Evolutionary conservation across 768 basidiomycete genomes (phyloP).

Genomic region (Boletus patriciae): DNA sequence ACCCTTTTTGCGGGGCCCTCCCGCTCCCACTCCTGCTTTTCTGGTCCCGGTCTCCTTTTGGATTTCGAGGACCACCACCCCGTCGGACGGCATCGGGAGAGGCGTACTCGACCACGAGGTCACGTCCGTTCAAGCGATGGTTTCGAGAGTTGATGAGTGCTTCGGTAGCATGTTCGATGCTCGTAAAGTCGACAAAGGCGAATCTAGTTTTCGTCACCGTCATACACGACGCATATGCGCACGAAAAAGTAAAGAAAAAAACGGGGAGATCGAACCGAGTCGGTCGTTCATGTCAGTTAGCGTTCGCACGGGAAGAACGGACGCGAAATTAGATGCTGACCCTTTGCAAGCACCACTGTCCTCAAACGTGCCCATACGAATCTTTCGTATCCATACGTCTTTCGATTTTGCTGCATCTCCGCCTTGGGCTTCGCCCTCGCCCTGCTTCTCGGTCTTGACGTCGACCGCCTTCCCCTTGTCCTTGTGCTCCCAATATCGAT

Average conservation of each 20-base stretch:
- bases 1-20: not conserved
- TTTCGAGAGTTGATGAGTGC: constrained; percentile 84
- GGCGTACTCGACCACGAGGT: constrained; percentile 88
- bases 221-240: not conserved
- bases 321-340: constrained; percentile 45
- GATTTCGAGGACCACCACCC: constrained; percentile 47
- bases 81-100: constrained; percentile 84
- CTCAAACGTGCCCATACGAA: constrained; percentile 95
- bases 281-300: not conserved
- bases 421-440: not conserved
- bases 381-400: constrained; percentile 68
- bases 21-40: constrained; percentile 12
- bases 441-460: constrained; percentile 29
- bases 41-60: constrained; percentile 26
- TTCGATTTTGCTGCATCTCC: constrained; percentile 6
- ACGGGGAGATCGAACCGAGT: not conserved
- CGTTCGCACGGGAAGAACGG: not conserved
- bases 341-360: constrained; percentile 96
- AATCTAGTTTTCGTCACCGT: constrained; percentile 51
- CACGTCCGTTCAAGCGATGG: constrained; percentile 78
- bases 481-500: constrained; percentile 36
- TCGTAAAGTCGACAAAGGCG: constrained; percentile 91
- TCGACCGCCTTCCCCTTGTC: constrained; percentile 36
- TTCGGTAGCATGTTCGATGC: constrained; percentile 73
- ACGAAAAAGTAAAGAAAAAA: not conserved